These are phyloP conservation scores for Leishmania tarentolae DNA, from an alignment of 208 protist species.

Conservation along the genomic window DNA sequence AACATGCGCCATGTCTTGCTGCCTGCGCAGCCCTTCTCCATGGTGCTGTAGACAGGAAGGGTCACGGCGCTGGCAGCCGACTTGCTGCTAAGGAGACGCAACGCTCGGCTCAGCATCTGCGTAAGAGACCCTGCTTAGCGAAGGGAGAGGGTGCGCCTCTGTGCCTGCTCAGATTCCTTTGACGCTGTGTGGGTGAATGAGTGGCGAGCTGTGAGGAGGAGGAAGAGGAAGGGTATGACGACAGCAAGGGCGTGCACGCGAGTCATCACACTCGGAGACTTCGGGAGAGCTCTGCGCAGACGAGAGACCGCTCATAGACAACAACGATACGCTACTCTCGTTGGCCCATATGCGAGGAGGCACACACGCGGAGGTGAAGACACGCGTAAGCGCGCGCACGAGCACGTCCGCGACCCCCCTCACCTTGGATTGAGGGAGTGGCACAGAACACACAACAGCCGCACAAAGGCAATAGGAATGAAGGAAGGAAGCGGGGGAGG, in stretches of 20 bases:
- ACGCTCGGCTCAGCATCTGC: conserved; percentile 16
- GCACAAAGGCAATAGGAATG: neutral
- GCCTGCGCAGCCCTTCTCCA: conserved; percentile 16
- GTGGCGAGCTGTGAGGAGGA: neutral
- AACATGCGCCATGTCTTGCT: conserved; percentile 70
- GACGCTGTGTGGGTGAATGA: neutral
- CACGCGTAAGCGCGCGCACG: no score
- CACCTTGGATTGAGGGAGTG: neutral
- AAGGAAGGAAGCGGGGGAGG: neutral
- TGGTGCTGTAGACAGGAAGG: conserved; percentile 20
- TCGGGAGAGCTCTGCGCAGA: neutral
- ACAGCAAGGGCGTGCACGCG: neutral
- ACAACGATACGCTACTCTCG: neutral
- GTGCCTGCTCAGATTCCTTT: neutral
- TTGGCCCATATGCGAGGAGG: neutral
- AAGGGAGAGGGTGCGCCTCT: neutral
- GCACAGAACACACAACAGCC: neutral
- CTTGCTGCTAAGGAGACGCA: conserved; percentile 3
- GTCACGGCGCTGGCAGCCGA: conserved; percentile 1
- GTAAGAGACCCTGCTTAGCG: neutral
- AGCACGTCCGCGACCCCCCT: neutral
- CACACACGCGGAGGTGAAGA: no score
- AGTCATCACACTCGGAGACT: neutral
- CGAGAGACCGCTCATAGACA: neutral
- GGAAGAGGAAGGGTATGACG: neutral